These are phyloP conservation scores for Dunaliella salina DNA, from an alignment of 163 green algal genomes.

Conservation along the genomic window DNA sequence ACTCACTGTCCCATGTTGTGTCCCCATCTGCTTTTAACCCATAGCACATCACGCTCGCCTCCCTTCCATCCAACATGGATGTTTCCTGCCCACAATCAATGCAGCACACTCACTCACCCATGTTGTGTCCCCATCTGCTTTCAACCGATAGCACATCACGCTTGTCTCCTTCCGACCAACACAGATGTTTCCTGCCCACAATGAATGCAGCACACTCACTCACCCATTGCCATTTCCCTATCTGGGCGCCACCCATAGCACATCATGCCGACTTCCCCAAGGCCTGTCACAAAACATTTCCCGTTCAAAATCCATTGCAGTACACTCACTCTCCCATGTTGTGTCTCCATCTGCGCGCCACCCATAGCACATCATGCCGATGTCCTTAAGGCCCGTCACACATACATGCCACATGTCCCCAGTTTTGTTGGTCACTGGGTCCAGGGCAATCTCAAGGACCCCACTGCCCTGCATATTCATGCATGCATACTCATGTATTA, in stretches of 20 bases:
- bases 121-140: background rate
- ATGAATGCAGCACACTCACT: conserved; percentile 2
- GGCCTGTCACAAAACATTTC: no score
- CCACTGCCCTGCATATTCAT: conserved; percentile 5
- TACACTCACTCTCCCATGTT: conserved; percentile 43
- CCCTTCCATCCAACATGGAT: no score
- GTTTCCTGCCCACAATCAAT: no score
- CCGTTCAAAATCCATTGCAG: background rate
- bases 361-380: conserved; percentile 40
- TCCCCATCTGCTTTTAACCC: no score
- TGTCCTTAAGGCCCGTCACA: conserved; percentile 51
- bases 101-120: conserved; percentile 3
- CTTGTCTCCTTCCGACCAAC: background rate
- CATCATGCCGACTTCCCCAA: no score
- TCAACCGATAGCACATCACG: background rate
- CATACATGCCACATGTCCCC: conserved; percentile 77
- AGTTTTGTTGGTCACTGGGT: conserved; percentile 57
- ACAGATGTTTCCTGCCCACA: background rate
- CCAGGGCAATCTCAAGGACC: conserved; percentile 52
- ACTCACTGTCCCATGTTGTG: no score
- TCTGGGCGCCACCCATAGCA: no score
- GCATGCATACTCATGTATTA: no score
- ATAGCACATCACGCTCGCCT: no score
- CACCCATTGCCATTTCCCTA: no score
- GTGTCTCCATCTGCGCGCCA: conserved; percentile 44